phyloP scores from a whole-genome alignment of 2,329 filamentous ascomycete species.

The Pyrenochaeta sp. region DNA sequence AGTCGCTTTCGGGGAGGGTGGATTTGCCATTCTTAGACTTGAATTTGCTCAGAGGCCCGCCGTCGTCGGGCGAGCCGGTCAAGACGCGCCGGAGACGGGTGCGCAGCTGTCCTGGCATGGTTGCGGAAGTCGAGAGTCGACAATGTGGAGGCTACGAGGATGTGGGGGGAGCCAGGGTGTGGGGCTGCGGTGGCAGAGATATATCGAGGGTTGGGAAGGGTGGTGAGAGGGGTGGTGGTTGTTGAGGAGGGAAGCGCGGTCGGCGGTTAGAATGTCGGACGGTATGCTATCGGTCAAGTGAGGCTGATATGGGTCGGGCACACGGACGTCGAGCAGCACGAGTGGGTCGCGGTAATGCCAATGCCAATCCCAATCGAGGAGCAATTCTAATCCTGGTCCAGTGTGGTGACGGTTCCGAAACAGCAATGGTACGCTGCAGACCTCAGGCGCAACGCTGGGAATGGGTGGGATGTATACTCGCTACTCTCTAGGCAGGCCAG shows the following conservation, averaged over 20 bases:
- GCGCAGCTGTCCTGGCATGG: constrained; percentile 54
- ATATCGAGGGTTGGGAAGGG: constrained; percentile 1
- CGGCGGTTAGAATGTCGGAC: constrained; percentile 19
- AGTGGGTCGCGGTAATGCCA: constrained; percentile 15
- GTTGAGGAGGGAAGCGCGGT: constrained; percentile 13
- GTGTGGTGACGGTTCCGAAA: constrained; percentile 12
- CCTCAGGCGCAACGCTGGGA: constrained; percentile 13
- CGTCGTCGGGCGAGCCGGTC: constrained; percentile 40
- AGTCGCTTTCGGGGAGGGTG: constrained; percentile 51
- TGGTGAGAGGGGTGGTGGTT: constrained; percentile 5
- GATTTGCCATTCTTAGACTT: constrained; percentile 38
- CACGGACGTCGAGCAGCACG: constrained; percentile 16
- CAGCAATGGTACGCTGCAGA: constrained; percentile 13
- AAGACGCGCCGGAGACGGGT: constrained; percentile 56
- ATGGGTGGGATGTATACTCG: constrained; percentile 9
- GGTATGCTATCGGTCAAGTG: constrained; percentile 26
- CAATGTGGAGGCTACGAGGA: too few species aligned
- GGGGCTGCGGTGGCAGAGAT: too few species aligned
- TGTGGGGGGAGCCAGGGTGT: constrained; percentile 3
- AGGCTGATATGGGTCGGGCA: constrained; percentile 28
- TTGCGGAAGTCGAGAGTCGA: too few species aligned
- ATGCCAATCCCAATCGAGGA: too few species aligned
- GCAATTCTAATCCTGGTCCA: constrained; percentile 11
- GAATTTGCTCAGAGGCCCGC: constrained; percentile 29
- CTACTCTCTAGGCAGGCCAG: too few species aligned